Conservation (phyloP, 768 basidiomycete species). For the Trametes villosa region DNA sequence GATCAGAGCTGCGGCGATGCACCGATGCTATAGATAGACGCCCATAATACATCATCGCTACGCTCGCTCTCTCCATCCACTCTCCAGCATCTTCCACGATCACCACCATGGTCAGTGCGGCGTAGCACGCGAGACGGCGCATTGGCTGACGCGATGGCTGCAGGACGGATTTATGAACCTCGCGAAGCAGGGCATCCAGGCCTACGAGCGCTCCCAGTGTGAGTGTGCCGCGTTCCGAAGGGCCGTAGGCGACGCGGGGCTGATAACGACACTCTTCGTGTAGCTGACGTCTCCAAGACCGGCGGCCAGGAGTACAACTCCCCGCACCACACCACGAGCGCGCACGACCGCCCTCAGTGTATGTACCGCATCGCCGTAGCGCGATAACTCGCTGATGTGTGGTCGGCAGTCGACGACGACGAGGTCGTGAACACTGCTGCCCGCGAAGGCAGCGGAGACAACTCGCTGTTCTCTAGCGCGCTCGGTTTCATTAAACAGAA, state of each 20-base stretch:
- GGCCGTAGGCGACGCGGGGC: background rate
- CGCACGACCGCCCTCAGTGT: conserved; percentile 30
- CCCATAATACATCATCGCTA: background rate
- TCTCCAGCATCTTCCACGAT: conserved; percentile 6
- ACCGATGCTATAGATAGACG: conserved; percentile 17
- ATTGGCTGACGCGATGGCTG: too few species aligned
- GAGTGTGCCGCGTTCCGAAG: conserved; percentile 21
- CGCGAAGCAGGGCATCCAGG: conserved; percentile 67
- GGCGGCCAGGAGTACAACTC: conserved; percentile 69
- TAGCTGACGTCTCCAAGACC: conserved; percentile 44
- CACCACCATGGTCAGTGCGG: conserved; percentile 5
- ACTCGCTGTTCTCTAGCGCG: conserved; percentile 59
- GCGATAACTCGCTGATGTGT: conserved; percentile 15
- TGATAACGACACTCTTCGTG: background rate
- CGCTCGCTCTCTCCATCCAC: background rate
- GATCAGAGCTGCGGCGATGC: background rate
- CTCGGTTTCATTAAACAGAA: conserved; percentile 55
- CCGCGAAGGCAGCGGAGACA: conserved; percentile 58
- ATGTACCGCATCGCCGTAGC: background rate
- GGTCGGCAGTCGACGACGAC: conserved; percentile 59
- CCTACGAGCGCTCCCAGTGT: conserved; percentile 57
- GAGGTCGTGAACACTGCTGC: conserved; percentile 63
- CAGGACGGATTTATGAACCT: conserved; percentile 72
- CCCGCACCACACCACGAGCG: conserved; percentile 48
- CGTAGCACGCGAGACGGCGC: background rate